Percentiles rank a stretch among this genome's conserved stretches.
Conservation (phyloP, 2,329 filamentous ascomycete species). For the Endoconidiophora laricicola region DNA sequence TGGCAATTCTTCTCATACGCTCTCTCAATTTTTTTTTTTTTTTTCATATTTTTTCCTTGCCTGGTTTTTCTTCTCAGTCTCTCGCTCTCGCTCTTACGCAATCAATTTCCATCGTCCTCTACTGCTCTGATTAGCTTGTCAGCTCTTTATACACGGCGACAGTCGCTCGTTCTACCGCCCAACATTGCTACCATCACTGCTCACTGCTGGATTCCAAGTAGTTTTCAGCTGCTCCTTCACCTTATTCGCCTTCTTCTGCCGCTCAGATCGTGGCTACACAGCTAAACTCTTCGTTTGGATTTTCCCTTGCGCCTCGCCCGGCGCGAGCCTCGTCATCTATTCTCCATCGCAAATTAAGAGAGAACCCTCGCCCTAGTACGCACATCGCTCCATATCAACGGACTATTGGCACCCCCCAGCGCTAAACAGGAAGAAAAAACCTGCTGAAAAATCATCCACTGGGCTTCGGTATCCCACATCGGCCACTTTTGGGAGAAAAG, state of each 20-base stretch:
- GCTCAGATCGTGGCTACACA: neutral
- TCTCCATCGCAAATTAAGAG: neutral
- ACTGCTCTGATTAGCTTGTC: slow-evolving; percentile 1
- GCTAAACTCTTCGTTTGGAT: neutral
- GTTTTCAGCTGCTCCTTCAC: neutral
- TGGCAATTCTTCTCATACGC: slow-evolving; percentile 3
- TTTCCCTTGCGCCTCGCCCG: slow-evolving; percentile 4
- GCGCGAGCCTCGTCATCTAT: slow-evolving; percentile 10
- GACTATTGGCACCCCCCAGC: neutral
- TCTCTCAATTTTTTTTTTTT: slow-evolving; percentile 1
- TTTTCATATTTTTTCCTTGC: slow-evolving; percentile 3
- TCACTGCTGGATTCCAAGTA: neutral
- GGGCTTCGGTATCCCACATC: neutral
- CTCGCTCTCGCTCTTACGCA: neutral
- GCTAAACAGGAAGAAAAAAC: neutral
- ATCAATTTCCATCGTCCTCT: neutral
- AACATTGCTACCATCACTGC: neutral
- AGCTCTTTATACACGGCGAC: neutral
- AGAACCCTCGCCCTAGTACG: neutral
- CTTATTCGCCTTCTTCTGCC: neutral
- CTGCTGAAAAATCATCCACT: neutral
- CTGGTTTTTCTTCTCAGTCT: slow-evolving; percentile 3
- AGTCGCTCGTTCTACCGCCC: neutral
- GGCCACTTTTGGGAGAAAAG: neutral
- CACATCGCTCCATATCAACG: neutral